Percentiles rank a stretch among this genome's conserved stretches.
Conservation (phyloP, 768 basidiomycete species). For the Russula sp. region DNA sequence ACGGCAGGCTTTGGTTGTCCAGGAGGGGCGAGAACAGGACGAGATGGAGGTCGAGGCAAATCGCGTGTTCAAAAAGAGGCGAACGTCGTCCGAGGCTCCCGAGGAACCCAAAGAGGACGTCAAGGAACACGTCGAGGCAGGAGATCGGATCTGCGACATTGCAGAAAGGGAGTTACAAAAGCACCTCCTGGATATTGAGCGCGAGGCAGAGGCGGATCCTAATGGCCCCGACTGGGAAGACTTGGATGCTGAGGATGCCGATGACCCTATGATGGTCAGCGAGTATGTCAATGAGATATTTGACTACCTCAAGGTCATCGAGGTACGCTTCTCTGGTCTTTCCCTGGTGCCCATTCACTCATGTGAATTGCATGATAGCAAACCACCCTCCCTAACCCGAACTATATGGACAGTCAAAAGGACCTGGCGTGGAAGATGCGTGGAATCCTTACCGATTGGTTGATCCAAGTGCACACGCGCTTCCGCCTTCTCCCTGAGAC, state of each 20-base stretch:
- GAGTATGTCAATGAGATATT: constrained; percentile 95
- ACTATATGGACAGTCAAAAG: constrained; percentile 79
- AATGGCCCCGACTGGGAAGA: constrained; percentile 76
- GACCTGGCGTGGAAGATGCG: constrained; percentile 89
- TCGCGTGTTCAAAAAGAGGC: constrained; percentile 65
- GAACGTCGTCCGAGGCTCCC: constrained; percentile 61
- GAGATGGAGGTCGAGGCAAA: constrained; percentile 47
- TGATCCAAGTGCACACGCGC: constrained; percentile 83
- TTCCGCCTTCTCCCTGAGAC: constrained; percentile 87
- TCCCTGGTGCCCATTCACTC: constrained; percentile 16
- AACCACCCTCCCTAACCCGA: constrained; percentile 69
- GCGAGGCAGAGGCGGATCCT: constrained; percentile 57
- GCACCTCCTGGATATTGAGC: constrained; percentile 29
- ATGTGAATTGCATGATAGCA: constrained; percentile 36
- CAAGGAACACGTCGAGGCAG: constrained; percentile 34
- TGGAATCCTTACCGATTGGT: constrained; percentile 85
- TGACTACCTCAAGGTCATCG: constrained; percentile 77
- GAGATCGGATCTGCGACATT: constrained; percentile 34
- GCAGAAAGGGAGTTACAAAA: constrained; percentile 30
- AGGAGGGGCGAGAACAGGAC: constrained; percentile 26
- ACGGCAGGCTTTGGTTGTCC: constrained; percentile 2
- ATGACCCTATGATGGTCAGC: constrained; percentile 95
- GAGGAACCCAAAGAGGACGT: constrained; percentile 31
- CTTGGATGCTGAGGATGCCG: constrained; percentile 82
- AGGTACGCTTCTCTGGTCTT: constrained; percentile 43